Base-by-base conservation (phyloP, 139 green algal genomes). In the Haematococcus lacustris region DNA sequence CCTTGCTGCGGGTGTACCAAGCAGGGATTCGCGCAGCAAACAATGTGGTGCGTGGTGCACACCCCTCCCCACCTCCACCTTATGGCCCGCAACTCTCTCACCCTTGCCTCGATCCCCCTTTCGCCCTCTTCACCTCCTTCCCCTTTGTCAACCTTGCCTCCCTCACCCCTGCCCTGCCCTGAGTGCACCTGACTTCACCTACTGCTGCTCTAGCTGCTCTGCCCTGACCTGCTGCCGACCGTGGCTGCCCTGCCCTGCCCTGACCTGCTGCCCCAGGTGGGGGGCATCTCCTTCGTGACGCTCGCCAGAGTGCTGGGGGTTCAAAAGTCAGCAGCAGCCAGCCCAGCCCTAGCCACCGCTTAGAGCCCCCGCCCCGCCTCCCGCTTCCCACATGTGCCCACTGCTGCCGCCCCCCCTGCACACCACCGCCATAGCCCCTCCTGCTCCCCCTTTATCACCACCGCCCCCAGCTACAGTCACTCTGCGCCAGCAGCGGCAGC, bases 291-390 rank as follows among this genome's bases (percentile, higher is more conserved):
- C 1, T 98, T 98, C 66, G 91, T 94, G 6, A 88, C 87, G 1
- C 79, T 98, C 37, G 94, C 94, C 5, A 90, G 92, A 57, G 28
- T 94, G 34, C 80, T 92, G 51, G 94, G 93, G 21, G 89, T 95
- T 17, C 94, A 98, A 76, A 94, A 96, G 80, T 75, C 88, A 1
- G 83, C 77, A 1, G 73, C 53, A 17, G 43, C 43, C 43, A n/a
- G n/a, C n/a, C n/a, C n/a, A n/a, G n/a, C n/a, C n/a, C n/a, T n/a
- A n/a, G n/a, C n/a, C n/a, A n/a, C n/a, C n/a, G n/a, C n/a, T n/a
- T n/a, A n/a, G n/a, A n/a, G n/a, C n/a, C n/a, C n/a, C n/a, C n/a
- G n/a, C n/a, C n/a, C n/a, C n/a, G n/a, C n/a, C n/a, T n/a, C n/a
- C n/a, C n/a, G n/a, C n/a, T n/a, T n/a, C n/a, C n/a, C n/a, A n/a